A percentile compares a stretch with the other conserved stretches of the same genome.
phyloP scores from a whole-genome alignment of 2,329 filamentous ascomycete genomes.

The Phialophora chinensis region DNA sequence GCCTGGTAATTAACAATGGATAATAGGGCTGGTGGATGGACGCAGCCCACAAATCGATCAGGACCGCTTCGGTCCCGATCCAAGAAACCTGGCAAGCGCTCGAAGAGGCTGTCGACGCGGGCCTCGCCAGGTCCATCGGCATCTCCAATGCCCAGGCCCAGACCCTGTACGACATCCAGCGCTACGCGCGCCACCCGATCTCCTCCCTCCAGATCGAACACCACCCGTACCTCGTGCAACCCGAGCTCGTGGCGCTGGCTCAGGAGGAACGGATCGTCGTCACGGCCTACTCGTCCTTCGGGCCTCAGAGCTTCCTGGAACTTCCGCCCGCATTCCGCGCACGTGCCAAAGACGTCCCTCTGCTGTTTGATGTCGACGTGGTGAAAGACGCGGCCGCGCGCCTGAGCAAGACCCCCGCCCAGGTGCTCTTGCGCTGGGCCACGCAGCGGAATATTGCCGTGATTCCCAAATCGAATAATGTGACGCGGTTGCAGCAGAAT shows the following conservation, averaged over 20 bases:
- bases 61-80: slow-evolving; percentile 71
- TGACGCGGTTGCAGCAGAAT: slow-evolving; percentile 46
- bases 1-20: not conserved
- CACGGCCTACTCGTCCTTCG: slow-evolving; percentile 85
- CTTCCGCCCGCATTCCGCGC: slow-evolving; percentile 61
- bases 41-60: slow-evolving; percentile 66
- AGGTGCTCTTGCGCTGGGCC: slow-evolving; percentile 85
- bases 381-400: slow-evolving; percentile 70
- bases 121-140: slow-evolving; percentile 75
- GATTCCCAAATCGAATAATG: slow-evolving; percentile 76
- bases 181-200: slow-evolving; percentile 75
- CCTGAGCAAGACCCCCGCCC: slow-evolving; percentile 74
- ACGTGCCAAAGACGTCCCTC: slow-evolving; percentile 68
- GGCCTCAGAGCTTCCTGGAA: slow-evolving; percentile 78
- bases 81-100: slow-evolving; percentile 84
- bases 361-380: slow-evolving; percentile 72
- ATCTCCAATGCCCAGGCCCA: slow-evolving; percentile 83
- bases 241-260: slow-evolving; percentile 71
- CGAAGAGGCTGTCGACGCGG: slow-evolving; percentile 73
- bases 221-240: slow-evolving; percentile 85
- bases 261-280: slow-evolving; percentile 73
- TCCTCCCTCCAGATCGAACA: slow-evolving; percentile 87
- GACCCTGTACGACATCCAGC: slow-evolving; percentile 77
- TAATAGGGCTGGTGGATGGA: slow-evolving; percentile 67
- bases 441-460: slow-evolving; percentile 81